These are phyloP conservation scores for Tephrocybe sp. DNA, from an alignment of 768 basidiomycete genomes.

Conservation along the genomic window DNA sequence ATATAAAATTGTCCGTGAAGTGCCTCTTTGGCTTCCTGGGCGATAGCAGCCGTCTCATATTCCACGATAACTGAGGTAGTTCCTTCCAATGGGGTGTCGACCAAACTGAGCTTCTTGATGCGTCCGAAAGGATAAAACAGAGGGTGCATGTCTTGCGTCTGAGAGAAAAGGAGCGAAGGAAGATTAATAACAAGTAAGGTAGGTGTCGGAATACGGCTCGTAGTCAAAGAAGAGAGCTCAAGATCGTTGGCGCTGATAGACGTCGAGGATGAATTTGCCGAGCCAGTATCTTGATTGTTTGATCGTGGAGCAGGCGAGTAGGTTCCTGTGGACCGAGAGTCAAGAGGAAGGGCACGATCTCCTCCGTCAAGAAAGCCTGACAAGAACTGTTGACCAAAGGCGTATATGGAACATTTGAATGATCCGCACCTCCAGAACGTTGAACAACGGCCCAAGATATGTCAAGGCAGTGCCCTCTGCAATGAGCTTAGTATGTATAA, in stretches of 20 bases:
- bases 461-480: constrained; percentile 73
- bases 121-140: constrained; percentile 72
- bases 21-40: constrained; percentile 63
- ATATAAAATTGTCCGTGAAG: constrained; percentile 66
- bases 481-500: neutral
- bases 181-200: constrained; percentile 65
- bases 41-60: constrained; percentile 52
- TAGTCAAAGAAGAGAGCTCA: constrained; percentile 29
- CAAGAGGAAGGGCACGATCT: constrained; percentile 67
- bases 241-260: constrained; percentile 31
- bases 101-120: constrained; percentile 61
- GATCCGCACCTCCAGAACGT: constrained; percentile 66
- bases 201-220: constrained; percentile 42
- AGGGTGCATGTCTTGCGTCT: constrained; percentile 67
- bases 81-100: constrained; percentile 35
- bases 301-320: constrained; percentile 13
- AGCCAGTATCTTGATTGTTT: constrained; percentile 23
- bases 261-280: constrained; percentile 33
- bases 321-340: constrained; percentile 36
- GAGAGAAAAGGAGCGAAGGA: constrained; percentile 65
- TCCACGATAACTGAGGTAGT: constrained; percentile 63
- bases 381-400: constrained; percentile 3
- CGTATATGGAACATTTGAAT: neutral
- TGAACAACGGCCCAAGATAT: constrained; percentile 89
- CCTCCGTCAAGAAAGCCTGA: constrained; percentile 81